Conservation (phyloP, 2,329 filamentous ascomycete species). For the Clarireedia homoeocarpa region DNA sequence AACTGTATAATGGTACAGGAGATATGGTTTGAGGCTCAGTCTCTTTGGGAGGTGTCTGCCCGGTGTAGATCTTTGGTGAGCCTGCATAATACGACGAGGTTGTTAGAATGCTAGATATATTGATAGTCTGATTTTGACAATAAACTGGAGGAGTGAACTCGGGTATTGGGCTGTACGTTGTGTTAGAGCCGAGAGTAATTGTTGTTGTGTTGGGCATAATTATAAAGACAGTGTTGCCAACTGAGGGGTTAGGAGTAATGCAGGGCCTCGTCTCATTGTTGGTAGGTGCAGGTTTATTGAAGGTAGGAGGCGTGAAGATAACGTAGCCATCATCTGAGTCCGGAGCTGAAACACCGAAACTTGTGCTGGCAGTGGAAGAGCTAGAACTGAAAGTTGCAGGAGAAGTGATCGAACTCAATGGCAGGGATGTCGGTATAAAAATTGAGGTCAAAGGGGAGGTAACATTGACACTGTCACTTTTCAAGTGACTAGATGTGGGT, state of each 20-base stretch:
- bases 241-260: not conserved
- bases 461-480: not conserved
- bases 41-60: too few relatives aligned
- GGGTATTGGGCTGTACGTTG: constrained; percentile 10
- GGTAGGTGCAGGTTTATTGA: not conserved
- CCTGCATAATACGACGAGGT: not conserved
- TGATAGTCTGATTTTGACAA: constrained; percentile 5
- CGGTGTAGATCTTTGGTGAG: not conserved
- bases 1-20: not conserved
- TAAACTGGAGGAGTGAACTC: constrained; percentile 23
- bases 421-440: not conserved
- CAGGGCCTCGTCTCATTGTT: not conserved
- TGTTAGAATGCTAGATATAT: not conserved
- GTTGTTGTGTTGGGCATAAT: constrained; percentile 24
- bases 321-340: not conserved
- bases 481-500: too few relatives aligned
- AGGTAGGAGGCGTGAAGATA: not conserved
- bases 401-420: not conserved
- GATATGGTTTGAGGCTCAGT: not conserved
- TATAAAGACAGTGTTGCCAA: constrained; percentile 14
- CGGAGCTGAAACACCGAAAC: not conserved
- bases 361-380: not conserved
- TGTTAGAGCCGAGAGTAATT: constrained; percentile 14
- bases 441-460: too few relatives aligned
- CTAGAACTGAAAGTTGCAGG: not conserved